Evolutionary conservation across 2,329 filamentous ascomycete genomes (phyloP).

Genomic region (Fusarium sp.): DNA sequence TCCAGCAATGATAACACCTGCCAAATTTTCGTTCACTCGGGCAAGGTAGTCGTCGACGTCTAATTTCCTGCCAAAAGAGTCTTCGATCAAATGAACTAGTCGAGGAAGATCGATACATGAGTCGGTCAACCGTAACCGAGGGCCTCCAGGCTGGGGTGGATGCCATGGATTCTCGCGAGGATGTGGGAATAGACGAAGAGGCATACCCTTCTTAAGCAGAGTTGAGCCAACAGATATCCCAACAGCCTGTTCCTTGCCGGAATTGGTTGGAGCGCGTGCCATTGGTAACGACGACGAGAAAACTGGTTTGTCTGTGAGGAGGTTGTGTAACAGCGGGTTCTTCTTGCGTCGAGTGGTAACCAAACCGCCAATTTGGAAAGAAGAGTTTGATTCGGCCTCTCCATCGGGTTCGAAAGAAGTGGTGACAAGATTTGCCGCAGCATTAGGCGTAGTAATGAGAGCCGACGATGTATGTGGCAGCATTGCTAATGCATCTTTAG

Average conservation of each 20-base stretch:
- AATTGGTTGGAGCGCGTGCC: constrained; percentile 66
- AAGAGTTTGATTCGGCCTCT: constrained; percentile 62
- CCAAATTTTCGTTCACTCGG: constrained; percentile 83
- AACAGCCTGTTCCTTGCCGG: constrained; percentile 24
- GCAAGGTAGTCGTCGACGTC: constrained; percentile 85
- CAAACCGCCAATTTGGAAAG: constrained; percentile 62
- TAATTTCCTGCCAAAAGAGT: constrained; percentile 89
- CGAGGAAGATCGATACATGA: constrained; percentile 84
- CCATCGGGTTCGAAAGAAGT: constrained; percentile 54
- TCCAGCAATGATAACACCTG: constrained; percentile 93
- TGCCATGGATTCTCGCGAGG: constrained; percentile 77
- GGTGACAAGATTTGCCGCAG: constrained; percentile 70
- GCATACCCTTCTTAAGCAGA: constrained; percentile 91
- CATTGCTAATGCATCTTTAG: constrained; percentile 76
- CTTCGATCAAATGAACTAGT: constrained; percentile 88
- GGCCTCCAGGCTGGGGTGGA: constrained; percentile 69
- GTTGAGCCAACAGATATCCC: constrained; percentile 69
- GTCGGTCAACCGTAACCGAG: constrained; percentile 79
- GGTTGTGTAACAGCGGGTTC: constrained; percentile 94
- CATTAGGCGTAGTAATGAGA: constrained; percentile 86
- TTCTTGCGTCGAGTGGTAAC: constrained; percentile 67
- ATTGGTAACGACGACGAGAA: constrained; percentile 91
- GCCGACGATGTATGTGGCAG: constrained; percentile 88
- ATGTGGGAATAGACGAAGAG: constrained; percentile 84
- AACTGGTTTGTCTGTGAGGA: constrained; percentile 93